These are phyloP conservation scores for Hygrophoropsis aurantiaca DNA, from an alignment of 768 basidiomycete species.

Conservation along the genomic window DNA sequence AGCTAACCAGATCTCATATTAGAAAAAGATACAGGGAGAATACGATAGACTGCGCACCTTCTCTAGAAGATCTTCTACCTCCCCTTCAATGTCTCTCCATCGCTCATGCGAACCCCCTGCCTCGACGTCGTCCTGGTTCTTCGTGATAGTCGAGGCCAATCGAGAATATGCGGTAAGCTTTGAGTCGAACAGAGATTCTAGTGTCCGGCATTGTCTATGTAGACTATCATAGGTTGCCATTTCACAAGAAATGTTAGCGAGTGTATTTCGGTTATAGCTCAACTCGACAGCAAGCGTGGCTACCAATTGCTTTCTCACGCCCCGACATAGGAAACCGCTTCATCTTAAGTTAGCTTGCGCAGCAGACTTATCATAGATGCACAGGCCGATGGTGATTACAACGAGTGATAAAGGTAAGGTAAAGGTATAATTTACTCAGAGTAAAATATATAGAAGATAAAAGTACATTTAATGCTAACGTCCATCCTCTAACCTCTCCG, in stretches of 20 bases:
- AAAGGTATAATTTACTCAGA: background rate
- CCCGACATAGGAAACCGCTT: background rate
- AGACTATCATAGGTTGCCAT: conserved; percentile 88
- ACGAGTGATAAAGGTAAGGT: background rate
- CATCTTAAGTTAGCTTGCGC: background rate
- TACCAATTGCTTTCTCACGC: background rate
- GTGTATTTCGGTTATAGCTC: no score
- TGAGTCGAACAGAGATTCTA: conserved; percentile 89
- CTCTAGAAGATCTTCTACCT: conserved; percentile 81
- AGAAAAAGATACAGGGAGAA: conserved; percentile 5
- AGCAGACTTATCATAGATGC: background rate
- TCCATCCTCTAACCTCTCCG: conserved; percentile 10
- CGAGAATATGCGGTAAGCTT: conserved; percentile 91
- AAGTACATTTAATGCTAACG: conserved; percentile 9
- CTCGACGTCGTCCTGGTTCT: conserved; percentile 59
- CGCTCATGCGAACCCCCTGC: conserved; percentile 68
- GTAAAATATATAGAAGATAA: conserved; percentile 16
- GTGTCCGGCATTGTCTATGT: conserved; percentile 87
- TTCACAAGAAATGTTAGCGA: no score
- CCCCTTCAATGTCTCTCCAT: conserved; percentile 81
- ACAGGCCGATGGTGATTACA: background rate
- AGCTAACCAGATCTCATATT: conserved; percentile 47
- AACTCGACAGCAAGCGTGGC: no score
- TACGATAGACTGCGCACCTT: conserved; percentile 70
- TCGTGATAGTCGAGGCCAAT: conserved; percentile 67